Conservation (phyloP, 257 asterid species). For the Coffea canephora region DNA sequence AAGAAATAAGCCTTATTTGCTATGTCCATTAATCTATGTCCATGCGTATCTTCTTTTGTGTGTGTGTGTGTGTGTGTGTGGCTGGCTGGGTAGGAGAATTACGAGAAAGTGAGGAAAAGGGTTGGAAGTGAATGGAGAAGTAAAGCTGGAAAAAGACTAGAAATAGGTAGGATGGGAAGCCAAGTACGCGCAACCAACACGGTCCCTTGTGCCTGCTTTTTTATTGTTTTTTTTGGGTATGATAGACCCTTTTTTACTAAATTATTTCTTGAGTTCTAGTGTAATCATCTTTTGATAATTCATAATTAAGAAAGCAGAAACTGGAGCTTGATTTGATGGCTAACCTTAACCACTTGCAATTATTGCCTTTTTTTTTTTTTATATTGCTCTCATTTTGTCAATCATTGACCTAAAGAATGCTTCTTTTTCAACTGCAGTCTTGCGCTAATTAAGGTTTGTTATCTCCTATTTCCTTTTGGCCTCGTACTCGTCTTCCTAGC, state of each 20-base stretch:
- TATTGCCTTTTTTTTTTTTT: no score
- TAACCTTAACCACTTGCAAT: no score
- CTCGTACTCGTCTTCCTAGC: no score
- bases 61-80: background rate
- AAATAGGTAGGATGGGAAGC: slow-evolving; percentile 14
- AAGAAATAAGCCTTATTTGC: background rate
- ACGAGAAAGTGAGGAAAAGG: background rate
- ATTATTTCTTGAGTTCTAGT: no score
- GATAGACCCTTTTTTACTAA: no score
- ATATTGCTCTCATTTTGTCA: background rate
- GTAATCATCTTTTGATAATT: background rate
- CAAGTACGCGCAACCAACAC: slow-evolving; percentile 28
- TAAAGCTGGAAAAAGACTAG: slow-evolving; percentile 14
- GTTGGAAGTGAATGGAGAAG: background rate
- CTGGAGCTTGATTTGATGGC: background rate
- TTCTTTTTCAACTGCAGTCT: background rate
- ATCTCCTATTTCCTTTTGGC: background rate
- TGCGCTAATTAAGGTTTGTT: background rate
- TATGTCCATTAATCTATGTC: background rate
- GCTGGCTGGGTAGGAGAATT: background rate
- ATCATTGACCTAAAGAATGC: no score
- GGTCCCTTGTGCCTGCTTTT: background rate
- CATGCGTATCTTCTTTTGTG: background rate
- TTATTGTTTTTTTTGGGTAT: background rate
- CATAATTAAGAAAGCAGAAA: background rate